phyloP scores from a whole-genome alignment of 2,329 filamentous ascomycete genomes.

The Sporothrix pseudoabietina region DNA sequence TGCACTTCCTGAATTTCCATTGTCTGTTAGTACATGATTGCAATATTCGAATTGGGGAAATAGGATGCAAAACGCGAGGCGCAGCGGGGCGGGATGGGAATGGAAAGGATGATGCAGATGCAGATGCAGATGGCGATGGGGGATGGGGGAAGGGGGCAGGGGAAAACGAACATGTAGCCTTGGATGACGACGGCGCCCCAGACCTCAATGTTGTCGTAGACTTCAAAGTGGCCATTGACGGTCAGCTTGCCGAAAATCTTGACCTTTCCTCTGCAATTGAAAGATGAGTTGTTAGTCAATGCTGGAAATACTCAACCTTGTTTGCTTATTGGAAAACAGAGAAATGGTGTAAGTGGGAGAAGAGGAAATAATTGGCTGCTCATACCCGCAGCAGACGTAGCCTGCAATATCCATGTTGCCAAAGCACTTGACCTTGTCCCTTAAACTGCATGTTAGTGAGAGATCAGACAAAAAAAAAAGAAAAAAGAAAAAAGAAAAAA shows the following conservation, averaged over 20 bases:
- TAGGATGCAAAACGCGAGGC: background rate
- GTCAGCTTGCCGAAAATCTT: constrained; percentile 53
- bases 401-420: constrained; percentile 51
- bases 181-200: constrained; percentile 52
- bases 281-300: background rate
- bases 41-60: background rate
- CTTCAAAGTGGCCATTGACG: constrained; percentile 48
- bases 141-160: background rate
- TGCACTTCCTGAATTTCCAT: constrained; percentile 42
- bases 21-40: background rate
- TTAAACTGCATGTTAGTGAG: constrained; percentile 32
- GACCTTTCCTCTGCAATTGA: constrained; percentile 45
- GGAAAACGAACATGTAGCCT: constrained; percentile 47
- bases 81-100: background rate
- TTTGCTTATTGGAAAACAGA: background rate
- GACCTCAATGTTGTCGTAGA: constrained; percentile 48
- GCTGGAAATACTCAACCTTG: background rate
- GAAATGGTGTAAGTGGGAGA: background rate
- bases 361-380: constrained; percentile 11
- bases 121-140: background rate
- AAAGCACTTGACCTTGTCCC: constrained; percentile 51
- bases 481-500: background rate
- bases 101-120: background rate
- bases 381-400: constrained; percentile 45
- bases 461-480: background rate